Evolutionary conservation across 2,329 filamentous ascomycete species (phyloP), one percentile per base, ranked within the genome.

Genomic region (Pseudofabraea citricarpa): DNA sequence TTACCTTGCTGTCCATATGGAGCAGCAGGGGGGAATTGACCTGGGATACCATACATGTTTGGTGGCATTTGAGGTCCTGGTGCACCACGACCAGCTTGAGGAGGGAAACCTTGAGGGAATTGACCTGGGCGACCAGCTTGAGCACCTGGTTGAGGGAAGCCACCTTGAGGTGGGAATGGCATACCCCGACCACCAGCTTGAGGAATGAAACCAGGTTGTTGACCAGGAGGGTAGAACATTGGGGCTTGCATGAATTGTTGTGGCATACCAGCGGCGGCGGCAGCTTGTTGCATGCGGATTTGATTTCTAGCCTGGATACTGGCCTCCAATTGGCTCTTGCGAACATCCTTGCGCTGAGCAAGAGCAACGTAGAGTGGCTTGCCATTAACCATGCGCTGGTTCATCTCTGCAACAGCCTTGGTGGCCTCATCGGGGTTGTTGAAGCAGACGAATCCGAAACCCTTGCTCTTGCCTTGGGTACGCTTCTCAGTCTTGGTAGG

Each of bases 391-490:
- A 98, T 98, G 70, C 93, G 90, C 78, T 97, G 91, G 78, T 98
- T 98, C 89, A 97, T 96, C 71, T 98, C 93, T 49, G 90, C 90
- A 53, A 98, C 91, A 54, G 93, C 93, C 82, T 97, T 97, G 73
- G 91, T 96, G 55, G 93, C 93, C 68, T 98, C 93, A 61, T 98
- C 93, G 48, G 93, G 90, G 78, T 95, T 97, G 80, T 87, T 93
- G 77, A 98, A 98, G 86, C 93, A 98, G 64, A 98, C 93, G 69
- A 98, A 98, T 60, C 93, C 93, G 67, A 98, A 98, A 67, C 93
- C 93, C 79, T 97, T 98, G 85, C 90, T 95, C 87, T 97, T 97
- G 67, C 93, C 93, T 48, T 95, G 78, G 45, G 71, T 66, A 38
- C 73, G 67, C 52, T 74, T 69, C 49, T 69, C 63, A 45, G 74